Percentiles rank a stretch among this genome's conserved stretches.
Evolutionary conservation across 371 early-diverging fungal genomes (phyloP).

Genomic region (Mortierella sp.): DNA sequence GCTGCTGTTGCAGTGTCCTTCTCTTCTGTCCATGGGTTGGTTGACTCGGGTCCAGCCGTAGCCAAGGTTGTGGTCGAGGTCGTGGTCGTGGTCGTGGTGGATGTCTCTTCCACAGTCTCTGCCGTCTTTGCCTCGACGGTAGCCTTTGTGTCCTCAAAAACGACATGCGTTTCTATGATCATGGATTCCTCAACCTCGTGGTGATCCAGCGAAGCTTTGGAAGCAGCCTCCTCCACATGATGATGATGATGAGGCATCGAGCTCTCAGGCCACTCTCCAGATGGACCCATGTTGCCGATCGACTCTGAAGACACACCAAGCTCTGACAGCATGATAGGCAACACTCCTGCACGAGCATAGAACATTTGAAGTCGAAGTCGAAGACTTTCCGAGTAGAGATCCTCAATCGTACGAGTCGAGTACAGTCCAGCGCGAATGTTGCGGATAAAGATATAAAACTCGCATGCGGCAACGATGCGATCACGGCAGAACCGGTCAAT

Average conservation of each 20-base stretch:
- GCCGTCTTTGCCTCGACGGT: conserved; percentile 15
- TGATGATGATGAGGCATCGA: no score
- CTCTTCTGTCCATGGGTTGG: conserved; percentile 36
- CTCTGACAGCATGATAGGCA: conserved; percentile 53
- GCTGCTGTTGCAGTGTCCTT: conserved; percentile 12
- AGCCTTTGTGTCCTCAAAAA: no score
- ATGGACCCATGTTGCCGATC: conserved; percentile 46
- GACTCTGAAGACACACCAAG: conserved; percentile 51
- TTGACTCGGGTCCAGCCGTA: conserved; percentile 45
- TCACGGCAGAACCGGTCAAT: conserved; percentile 90
- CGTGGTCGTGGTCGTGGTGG: conserved; percentile 9
- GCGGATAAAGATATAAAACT: conserved; percentile 91
- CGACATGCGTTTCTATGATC: no score
- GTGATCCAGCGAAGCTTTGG: conserved; percentile 21
- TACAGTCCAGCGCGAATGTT: conserved; percentile 88
- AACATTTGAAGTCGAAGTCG: conserved; percentile 90
- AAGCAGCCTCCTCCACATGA: conserved; percentile 13
- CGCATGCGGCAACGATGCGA: conserved; percentile 88
- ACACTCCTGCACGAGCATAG: conserved; percentile 76
- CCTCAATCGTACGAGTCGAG: conserved; percentile 75
- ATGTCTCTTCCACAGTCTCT: conserved; percentile 20
- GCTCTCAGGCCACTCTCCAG: conserved; percentile 40
- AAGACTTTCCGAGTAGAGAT: conserved; percentile 83
- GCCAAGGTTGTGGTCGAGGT: conserved; percentile 49
- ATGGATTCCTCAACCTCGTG: conserved; percentile 2